Evolutionary conservation across 1,284 basidiomycete genomes (phyloP).

Genomic region (Heterobasidion occidentale): DNA sequence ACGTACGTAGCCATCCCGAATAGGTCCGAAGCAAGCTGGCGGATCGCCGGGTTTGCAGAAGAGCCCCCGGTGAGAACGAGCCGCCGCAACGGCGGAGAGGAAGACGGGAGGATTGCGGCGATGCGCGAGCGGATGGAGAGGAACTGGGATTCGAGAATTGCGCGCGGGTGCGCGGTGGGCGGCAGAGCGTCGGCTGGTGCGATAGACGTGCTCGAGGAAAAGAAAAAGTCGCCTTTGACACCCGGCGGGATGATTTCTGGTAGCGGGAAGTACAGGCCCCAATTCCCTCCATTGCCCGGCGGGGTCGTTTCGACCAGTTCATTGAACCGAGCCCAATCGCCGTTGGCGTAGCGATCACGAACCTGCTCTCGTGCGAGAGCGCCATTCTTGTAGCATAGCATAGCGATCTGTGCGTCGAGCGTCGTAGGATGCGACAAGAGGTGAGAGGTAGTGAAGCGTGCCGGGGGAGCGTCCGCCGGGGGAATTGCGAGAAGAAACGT

Average conservation of each 20-base stretch:
- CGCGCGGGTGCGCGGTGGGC: conserved; percentile 55
- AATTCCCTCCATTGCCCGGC: conserved; percentile 51
- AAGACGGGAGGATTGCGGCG: conserved; percentile 54
- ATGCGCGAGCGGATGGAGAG: conserved; percentile 71
- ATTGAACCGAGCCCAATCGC: conserved; percentile 72
- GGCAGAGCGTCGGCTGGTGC: conserved; percentile 31
- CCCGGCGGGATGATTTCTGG: conserved; percentile 79
- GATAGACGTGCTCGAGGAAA: conserved; percentile 6
- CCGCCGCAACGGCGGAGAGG: conserved; percentile 51
- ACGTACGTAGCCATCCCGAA: conserved; percentile 69
- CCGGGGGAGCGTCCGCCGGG: conserved; percentile 48
- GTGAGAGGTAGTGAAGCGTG: conserved; percentile 68
- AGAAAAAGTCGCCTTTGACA: conserved; percentile 61
- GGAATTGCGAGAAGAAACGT: conserved; percentile 79
- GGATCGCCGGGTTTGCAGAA: conserved; percentile 67
- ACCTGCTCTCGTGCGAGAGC: conserved; percentile 78
- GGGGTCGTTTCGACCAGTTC: conserved; percentile 49
- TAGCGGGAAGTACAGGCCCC: conserved; percentile 72
- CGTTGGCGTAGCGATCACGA: conserved; percentile 57
- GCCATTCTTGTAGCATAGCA: conserved; percentile 84
- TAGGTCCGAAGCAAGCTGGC: conserved; percentile 73
- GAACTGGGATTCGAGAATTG: conserved; percentile 83
- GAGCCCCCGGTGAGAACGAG: conserved; percentile 80
- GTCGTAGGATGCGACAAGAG: conserved; percentile 65
- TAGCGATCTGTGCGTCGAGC: conserved; percentile 55